Base-by-base conservation (phyloP, 1,284 basidiomycete species). In the Meira miltonrushii region DNA sequence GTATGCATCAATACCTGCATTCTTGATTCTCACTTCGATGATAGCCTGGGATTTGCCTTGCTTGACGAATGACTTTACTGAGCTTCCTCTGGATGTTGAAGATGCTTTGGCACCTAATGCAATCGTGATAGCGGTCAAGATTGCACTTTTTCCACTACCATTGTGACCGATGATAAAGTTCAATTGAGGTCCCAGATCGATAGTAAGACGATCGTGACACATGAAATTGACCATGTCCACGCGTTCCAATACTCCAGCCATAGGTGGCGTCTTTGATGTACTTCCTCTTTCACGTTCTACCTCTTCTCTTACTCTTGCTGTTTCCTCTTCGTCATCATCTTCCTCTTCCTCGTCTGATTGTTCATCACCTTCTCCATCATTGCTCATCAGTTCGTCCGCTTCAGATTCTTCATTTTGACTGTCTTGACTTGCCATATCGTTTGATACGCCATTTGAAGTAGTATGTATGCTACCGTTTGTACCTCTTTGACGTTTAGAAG, bases 91-190 rank as follows among this genome's bases (percentile, higher is more conserved):
- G 21, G 66, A 72, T 1, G 95, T 98, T 0, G 87, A 85, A 25
- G 80, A 85, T 1, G 93, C 89, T 79, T 94, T 96, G 1, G 92
- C 92, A 51, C 95, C 95, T 0, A 99, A 83, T 2, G 90, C 93
- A 17, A 98, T 85, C 1, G 92, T 92, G 65, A 99, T 87, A 1
- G 88, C 95, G 8, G 94, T 92, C 38, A 98, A 83, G 41, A 96
- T 87, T 1, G 95, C 93, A 75, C 90, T 94, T 81, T 98, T 98
- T 12, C 95, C 93, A 58, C 75, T 78, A 44, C 83, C 83, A 69
- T 84, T 84, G 82, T 78, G 80, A 83, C 95, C 95, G 59, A 96
- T 94, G 66, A 99, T 88, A 75, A 98, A 97, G 80, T 98, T 97
- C 76, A 97, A 88, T 78, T 92, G 90, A 2, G 88, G 87, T 0